These are phyloP conservation scores for Darksidea phi DNA, from an alignment of 495 filamentous ascomycete species.

Conservation along the genomic window DNA sequence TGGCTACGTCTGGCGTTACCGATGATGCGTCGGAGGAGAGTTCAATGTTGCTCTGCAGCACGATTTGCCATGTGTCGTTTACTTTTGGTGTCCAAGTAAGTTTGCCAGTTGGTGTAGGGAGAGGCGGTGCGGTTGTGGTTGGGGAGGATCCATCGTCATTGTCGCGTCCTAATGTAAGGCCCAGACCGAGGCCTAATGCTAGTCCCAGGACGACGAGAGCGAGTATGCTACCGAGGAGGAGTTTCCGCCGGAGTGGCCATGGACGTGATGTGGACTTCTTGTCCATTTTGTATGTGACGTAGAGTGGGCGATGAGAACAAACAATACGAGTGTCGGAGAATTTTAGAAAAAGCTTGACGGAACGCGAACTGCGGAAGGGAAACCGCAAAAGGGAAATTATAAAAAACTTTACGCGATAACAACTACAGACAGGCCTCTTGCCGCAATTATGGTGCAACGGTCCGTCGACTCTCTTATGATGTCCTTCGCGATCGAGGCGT, in stretches of 20 bases:
- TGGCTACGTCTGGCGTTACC: constrained; percentile 43
- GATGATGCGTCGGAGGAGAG: constrained; percentile 48
- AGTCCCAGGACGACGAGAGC: constrained; percentile 49
- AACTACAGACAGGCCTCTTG: too few species aligned
- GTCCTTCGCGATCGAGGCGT: too few species aligned
- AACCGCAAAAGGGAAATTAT: constrained; percentile 2
- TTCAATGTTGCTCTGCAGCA: constrained; percentile 46
- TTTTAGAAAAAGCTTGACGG: too few species aligned
- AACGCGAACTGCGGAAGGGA: constrained; percentile 6
- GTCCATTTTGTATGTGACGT: constrained; percentile 2
- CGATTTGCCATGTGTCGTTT: constrained; percentile 52
- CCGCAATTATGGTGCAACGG: too few species aligned
- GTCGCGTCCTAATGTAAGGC: constrained; percentile 48
- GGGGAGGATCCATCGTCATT: constrained; percentile 13
- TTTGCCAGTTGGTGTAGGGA: constrained; percentile 35
- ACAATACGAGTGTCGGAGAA: background rate
- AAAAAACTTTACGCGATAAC: too few species aligned
- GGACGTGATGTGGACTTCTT: background rate
- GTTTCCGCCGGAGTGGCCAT: constrained; percentile 25
- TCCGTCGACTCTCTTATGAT: too few species aligned
- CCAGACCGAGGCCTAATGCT: constrained; percentile 55
- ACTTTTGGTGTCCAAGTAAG: constrained; percentile 52
- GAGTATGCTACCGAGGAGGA: constrained; percentile 21
- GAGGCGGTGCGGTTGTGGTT: constrained; percentile 14
- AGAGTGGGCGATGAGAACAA: background rate